Percentiles rank a stretch among this genome's conserved stretches.
phyloP scores from a whole-genome alignment of 2,329 filamentous ascomycete species.

The Zarea fungicola region DNA sequence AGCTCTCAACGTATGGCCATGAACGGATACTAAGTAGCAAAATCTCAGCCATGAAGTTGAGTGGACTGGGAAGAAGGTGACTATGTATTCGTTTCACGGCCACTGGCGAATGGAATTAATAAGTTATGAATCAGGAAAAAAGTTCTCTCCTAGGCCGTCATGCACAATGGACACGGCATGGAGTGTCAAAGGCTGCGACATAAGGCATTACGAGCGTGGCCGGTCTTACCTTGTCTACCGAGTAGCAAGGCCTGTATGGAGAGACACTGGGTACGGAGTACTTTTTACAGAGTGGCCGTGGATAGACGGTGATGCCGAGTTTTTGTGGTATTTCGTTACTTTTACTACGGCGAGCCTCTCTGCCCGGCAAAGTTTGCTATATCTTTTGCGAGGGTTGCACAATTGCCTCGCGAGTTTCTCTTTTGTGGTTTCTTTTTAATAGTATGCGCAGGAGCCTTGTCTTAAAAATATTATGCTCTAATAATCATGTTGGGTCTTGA shows the following conservation, averaged over 20 bases:
- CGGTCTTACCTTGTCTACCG: slow-evolving; percentile 5
- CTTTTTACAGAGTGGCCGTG: neutral
- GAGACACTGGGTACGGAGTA: too few species aligned
- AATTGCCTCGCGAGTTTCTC: slow-evolving; percentile 7
- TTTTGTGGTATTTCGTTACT: slow-evolving; percentile 10
- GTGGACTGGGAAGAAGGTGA: neutral
- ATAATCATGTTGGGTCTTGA: neutral
- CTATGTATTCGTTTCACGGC: neutral
- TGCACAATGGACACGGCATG: slow-evolving; percentile 6
- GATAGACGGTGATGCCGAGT: neutral
- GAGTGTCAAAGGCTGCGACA: slow-evolving; percentile 3
- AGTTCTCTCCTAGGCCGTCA: slow-evolving; percentile 8
- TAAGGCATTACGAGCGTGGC: slow-evolving; percentile 2
- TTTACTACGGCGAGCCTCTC: neutral
- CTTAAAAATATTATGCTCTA: slow-evolving; percentile 13
- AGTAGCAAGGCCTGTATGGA: neutral
- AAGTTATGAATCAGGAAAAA: slow-evolving; percentile 12
- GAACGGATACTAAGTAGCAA: slow-evolving; percentile 82
- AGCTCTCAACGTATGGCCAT: slow-evolving; percentile 96
- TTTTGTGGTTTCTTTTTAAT: slow-evolving; percentile 12
- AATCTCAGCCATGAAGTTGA: neutral
- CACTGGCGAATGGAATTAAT: slow-evolving; percentile 3
- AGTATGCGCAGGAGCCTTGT: slow-evolving; percentile 13
- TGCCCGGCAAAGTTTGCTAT: slow-evolving; percentile 4
- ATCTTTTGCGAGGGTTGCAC: slow-evolving; percentile 1